Evolutionary conservation across 106 monocot species (phyloP).

Genomic region (Amphibolis antarctica): DNA sequence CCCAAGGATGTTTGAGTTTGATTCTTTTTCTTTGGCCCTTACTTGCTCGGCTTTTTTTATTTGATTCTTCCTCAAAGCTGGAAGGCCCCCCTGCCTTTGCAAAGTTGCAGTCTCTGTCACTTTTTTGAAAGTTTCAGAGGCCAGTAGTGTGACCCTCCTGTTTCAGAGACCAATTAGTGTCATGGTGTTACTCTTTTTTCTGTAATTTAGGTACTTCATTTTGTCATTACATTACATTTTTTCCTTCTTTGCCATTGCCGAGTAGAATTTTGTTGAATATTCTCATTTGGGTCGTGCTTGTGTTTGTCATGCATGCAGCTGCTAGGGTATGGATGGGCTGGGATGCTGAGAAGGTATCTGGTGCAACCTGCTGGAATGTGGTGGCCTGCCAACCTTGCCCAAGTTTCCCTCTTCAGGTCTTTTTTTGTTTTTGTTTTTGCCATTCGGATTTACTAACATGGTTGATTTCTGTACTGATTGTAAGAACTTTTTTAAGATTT

Average conservation of each 20-base stretch:
- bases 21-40: neutral
- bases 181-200: no score
- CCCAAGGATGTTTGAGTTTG: no score
- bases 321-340: slow-evolving; percentile 90
- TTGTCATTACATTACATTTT: no score
- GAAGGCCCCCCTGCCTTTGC: no score
- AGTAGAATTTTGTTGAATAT: no score
- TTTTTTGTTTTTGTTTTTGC: neutral
- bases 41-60: neutral
- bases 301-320: slow-evolving; percentile 25
- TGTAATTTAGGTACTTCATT: no score
- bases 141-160: no score
- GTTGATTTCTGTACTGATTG: neutral
- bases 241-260: no score
- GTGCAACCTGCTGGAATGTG: slow-evolving; percentile 86
- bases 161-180: no score
- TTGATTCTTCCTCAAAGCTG: neutral
- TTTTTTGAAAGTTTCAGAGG: no score
- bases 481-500: no score
- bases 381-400: slow-evolving; percentile 95
- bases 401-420: slow-evolving; percentile 94
- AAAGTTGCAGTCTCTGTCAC: no score
- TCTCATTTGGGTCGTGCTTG: neutral
- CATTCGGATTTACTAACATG: neutral
- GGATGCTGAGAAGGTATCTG: slow-evolving; percentile 69